A percentile compares a stretch with the other conserved stretches of the same genome.
Conservation (phyloP, 306 rosid species). For the Ochetophila trinervis region DNA sequence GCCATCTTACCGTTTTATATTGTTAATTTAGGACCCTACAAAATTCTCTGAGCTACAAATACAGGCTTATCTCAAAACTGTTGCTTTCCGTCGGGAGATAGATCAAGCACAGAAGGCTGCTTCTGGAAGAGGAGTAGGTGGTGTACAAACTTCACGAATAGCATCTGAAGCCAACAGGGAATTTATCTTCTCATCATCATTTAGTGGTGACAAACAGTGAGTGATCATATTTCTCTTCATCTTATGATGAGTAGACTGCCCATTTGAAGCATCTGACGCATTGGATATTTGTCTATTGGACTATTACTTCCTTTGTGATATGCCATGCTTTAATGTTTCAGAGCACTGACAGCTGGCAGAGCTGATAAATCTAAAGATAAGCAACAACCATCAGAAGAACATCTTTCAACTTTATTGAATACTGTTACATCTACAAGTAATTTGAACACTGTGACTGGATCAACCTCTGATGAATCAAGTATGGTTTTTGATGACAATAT, state of each 20-base stretch:
- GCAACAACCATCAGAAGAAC: constrained; percentile 32
- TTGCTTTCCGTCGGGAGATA: constrained; percentile 94
- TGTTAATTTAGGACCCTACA: constrained; percentile 58
- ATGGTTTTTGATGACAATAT: constrained; percentile 63
- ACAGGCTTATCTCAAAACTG: constrained; percentile 92
- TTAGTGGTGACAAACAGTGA: constrained; percentile 89
- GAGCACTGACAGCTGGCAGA: constrained; percentile 60
- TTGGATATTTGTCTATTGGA: constrained; percentile 15
- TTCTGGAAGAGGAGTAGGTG: constrained; percentile 73
- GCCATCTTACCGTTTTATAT: constrained; percentile 33
- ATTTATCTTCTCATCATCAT: constrained; percentile 85
- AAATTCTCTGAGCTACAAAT: constrained; percentile 96
- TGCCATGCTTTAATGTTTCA: constrained; percentile 36
- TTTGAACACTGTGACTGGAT: constrained; percentile 36
- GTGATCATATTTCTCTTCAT: constrained; percentile 29
- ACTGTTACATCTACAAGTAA: constrained; percentile 32
- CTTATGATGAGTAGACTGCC: constrained; percentile 7
- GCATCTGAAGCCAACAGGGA: constrained; percentile 95
- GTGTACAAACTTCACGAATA: constrained; percentile 82
- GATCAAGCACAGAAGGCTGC: constrained; percentile 88
- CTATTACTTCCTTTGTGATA: constrained; percentile 18
- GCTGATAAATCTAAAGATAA: constrained; percentile 44
- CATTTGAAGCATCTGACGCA: background rate
- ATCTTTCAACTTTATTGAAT: constrained; percentile 37
- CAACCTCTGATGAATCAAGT: constrained; percentile 32